A percentile compares a stretch with the other conserved stretches of the same genome.
Evolutionary conservation across 352 stramenopile species (phyloP).

Genomic region (Pythium plurisporium): DNA sequence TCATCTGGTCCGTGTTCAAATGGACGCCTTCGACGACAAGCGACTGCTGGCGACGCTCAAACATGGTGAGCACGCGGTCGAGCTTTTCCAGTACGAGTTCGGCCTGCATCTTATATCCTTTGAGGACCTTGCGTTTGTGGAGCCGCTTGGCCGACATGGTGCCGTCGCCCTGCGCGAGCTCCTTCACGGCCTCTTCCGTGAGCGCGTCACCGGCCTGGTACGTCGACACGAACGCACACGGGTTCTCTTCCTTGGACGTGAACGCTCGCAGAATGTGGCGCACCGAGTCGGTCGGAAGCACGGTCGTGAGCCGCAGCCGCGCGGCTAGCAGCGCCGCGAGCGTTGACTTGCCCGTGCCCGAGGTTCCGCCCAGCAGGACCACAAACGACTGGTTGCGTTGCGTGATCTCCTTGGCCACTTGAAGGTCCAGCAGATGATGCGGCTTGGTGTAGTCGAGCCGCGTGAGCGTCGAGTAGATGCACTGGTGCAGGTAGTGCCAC

Average conservation of each 20-base stretch:
- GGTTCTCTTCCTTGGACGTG: conserved; percentile 76
- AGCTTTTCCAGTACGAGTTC: conserved; percentile 81
- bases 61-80: conserved; percentile 80
- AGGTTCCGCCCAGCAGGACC: conserved; percentile 82
- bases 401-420: conserved; percentile 83
- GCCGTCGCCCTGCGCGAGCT: conserved; percentile 28
- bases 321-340: conserved; percentile 74
- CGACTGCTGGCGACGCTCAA: conserved; percentile 74
- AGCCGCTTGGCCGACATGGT: conserved; percentile 63
- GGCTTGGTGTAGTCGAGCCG: conserved; percentile 82
- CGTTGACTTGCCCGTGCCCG: conserved; percentile 82
- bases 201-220: conserved; percentile 85
- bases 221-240: conserved; percentile 81
- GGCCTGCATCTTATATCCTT: conserved; percentile 81
- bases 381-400: conserved; percentile 84
- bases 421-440: conserved; percentile 79
- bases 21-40: conserved; percentile 86
- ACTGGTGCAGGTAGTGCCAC: conserved; percentile 77
- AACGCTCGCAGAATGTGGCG: conserved; percentile 78
- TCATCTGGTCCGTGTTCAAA: conserved; percentile 78
- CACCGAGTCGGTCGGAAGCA: conserved; percentile 83
- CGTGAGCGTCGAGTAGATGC: conserved; percentile 75
- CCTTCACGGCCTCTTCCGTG: conserved; percentile 40
- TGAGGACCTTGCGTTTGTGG: conserved; percentile 78
- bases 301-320: conserved; percentile 73